Evolutionary conservation across 306 rosid species (phyloP).

Genomic region (Begonia masoniana): DNA sequence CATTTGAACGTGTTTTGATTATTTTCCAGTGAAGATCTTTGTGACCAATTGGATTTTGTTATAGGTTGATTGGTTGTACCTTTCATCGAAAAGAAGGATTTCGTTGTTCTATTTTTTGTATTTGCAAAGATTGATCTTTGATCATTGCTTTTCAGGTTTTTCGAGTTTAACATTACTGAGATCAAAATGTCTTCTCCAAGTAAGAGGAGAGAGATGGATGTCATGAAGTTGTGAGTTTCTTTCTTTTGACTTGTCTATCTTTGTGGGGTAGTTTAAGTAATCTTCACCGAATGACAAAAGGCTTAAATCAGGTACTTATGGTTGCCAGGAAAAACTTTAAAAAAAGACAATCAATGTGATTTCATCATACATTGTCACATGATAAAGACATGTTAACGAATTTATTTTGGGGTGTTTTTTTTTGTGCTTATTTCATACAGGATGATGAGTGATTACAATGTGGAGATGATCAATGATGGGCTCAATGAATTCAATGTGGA

Average conservation of each 20-base stretch:
- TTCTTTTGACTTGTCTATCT: not conserved
- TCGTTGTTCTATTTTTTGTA: too few relatives aligned
- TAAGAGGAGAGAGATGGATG: slow-evolving; percentile 99
- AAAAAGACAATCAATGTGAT: too few relatives aligned
- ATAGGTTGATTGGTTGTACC: too few relatives aligned
- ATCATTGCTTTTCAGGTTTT: too few relatives aligned
- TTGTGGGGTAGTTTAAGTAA: not conserved
- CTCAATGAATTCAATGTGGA: slow-evolving; percentile 90
- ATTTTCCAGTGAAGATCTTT: too few relatives aligned
- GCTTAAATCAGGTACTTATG: too few relatives aligned
- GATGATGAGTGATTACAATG: slow-evolving; percentile 99
- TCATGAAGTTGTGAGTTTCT: slow-evolving; percentile 83
- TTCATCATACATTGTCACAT: not conserved
- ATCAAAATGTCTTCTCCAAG: slow-evolving; percentile 93
- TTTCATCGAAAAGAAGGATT: too few relatives aligned
- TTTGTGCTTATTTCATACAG: slow-evolving; percentile 30
- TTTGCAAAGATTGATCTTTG: too few relatives aligned
- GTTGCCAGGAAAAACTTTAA: too few relatives aligned
- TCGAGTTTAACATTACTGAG: slow-evolving; percentile 1
- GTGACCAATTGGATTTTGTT: too few relatives aligned
- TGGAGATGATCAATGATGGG: slow-evolving; percentile 96
- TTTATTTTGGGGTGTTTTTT: slow-evolving; percentile 10
- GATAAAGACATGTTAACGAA: slow-evolving; percentile 4
- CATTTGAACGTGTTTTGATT: too few relatives aligned
- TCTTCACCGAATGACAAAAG: too few relatives aligned